These are phyloP conservation scores for Agrocybe chaxingu DNA, from an alignment of 768 basidiomycete species.

Conservation along the genomic window DNA sequence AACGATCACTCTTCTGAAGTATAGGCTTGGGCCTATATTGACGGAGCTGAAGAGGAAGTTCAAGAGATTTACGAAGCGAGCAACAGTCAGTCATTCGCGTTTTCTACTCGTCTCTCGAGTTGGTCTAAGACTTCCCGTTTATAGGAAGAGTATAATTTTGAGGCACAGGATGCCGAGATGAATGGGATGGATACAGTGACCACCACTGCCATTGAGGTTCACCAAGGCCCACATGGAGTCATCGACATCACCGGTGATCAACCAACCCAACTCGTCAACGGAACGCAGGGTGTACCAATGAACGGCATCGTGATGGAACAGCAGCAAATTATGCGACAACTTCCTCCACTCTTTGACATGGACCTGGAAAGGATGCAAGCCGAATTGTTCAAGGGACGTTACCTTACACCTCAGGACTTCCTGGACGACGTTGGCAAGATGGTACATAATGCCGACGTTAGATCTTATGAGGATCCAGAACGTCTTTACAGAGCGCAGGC, in stretches of 20 bases:
- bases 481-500: slow-evolving; percentile 79
- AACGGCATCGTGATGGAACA: slow-evolving; percentile 39
- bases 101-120: slow-evolving; percentile 1
- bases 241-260: slow-evolving; percentile 41
- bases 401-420: slow-evolving; percentile 87
- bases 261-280: slow-evolving; percentile 24
- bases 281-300: slow-evolving; percentile 25
- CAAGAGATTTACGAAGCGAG: slow-evolving; percentile 82
- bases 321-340: slow-evolving; percentile 31
- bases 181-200: slow-evolving; percentile 21
- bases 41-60: slow-evolving; percentile 89
- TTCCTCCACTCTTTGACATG: slow-evolving; percentile 71
- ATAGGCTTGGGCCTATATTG: slow-evolving; percentile 86
- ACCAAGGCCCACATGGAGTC: slow-evolving; percentile 36
- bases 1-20: slow-evolving; percentile 78
- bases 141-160: slow-evolving; percentile 76
- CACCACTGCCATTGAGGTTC: slow-evolving; percentile 21
- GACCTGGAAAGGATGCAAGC: slow-evolving; percentile 90
- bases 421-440: slow-evolving; percentile 80
- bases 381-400: slow-evolving; percentile 79
- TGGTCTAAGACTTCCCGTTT: slow-evolving; percentile 10
- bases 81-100: slow-evolving; percentile 51
- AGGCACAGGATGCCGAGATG: slow-evolving; percentile 19
- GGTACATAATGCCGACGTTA: slow-evolving; percentile 66
- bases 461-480: slow-evolving; percentile 64